Evolutionary conservation across 306 rosid genomes (phyloP).

Genomic region (Aeschynomene evenia): DNA sequence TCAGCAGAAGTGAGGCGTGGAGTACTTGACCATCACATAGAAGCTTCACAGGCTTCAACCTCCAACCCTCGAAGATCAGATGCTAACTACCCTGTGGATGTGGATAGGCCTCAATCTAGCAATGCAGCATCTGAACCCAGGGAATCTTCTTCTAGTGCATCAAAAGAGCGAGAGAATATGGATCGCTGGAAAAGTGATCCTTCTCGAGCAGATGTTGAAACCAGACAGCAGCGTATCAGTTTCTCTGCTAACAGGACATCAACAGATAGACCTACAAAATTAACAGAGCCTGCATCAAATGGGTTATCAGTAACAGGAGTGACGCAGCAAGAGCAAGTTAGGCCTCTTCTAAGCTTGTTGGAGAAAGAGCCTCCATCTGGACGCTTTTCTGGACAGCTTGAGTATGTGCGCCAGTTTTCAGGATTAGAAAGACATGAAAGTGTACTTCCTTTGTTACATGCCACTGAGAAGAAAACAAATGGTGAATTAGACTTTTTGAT

Average conservation of each 20-base stretch:
- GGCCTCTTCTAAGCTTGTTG: constrained; percentile 97
- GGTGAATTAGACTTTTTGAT: constrained; percentile 93
- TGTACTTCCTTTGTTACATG: constrained; percentile 89
- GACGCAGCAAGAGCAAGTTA: constrained; percentile 79
- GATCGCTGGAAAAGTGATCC: constrained; percentile 71
- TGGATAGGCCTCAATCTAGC: constrained; percentile 74
- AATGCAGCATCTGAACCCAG: constrained; percentile 54
- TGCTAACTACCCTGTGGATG: constrained; percentile 56
- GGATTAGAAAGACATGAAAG: constrained; percentile 97
- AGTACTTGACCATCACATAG: constrained; percentile 63
- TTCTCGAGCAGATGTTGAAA: constrained; percentile 61
- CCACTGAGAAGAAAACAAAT: constrained; percentile 83
- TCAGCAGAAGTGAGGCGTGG: constrained; percentile 67
- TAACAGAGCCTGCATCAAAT: constrained; percentile 62
- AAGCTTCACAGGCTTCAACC: constrained; percentile 76
- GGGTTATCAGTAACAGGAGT: constrained; percentile 55
- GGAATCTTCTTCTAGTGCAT: constrained; percentile 49
- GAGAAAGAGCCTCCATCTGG: constrained; percentile 97
- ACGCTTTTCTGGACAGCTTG: constrained; percentile 94
- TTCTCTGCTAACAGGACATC: constrained; percentile 63
- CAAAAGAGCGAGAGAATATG: constrained; percentile 60
- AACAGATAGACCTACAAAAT: constrained; percentile 70
- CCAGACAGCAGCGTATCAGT: constrained; percentile 62
- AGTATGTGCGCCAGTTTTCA: constrained; percentile 81
- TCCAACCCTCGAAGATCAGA: constrained; percentile 80